These are phyloP conservation scores for Gamsiella multidivaricata DNA, from an alignment of 192 early-diverging fungal species.

Conservation along the genomic window DNA sequence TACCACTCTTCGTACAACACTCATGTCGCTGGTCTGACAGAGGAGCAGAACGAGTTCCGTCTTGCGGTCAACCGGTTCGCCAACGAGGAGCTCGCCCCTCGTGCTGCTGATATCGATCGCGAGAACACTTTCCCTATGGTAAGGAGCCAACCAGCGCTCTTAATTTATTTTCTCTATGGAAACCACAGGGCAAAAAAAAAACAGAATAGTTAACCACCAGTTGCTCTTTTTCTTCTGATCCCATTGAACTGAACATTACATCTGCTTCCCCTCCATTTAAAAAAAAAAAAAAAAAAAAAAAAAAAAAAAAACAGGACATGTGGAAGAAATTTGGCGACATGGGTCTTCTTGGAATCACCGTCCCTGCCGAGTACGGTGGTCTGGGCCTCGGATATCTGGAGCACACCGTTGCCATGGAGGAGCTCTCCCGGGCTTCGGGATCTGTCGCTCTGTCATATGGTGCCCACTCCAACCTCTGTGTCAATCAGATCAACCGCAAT, in stretches of 20 bases:
- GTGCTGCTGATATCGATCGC: conserved; percentile 85
- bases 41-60: conserved; percentile 80
- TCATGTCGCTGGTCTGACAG: conserved; percentile 79
- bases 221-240: too few relatives aligned
- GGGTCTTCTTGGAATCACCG: conserved; percentile 94
- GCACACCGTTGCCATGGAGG: conserved; percentile 94
- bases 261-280: neutral
- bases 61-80: conserved; percentile 79
- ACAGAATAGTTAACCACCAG: too few relatives aligned
- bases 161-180: neutral
- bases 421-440: conserved; percentile 88
- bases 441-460: conserved; percentile 94
- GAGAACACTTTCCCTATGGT: conserved; percentile 89
- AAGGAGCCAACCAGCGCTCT: neutral
- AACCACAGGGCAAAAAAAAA: too few relatives aligned
- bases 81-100: conserved; percentile 82
- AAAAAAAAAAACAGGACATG: conserved; percentile 73
- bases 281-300: neutral
- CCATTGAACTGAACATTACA: neutral
- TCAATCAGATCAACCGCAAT: conserved; percentile 95
- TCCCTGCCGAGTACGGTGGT: conserved; percentile 88
- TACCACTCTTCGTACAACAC: conserved; percentile 71
- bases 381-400: conserved; percentile 90
- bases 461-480: conserved; percentile 96
- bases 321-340: conserved; percentile 97